A percentile compares a stretch with the other conserved stretches of the same genome.
Evolutionary conservation across 192 early-diverging fungal genomes (phyloP).

Genomic region (Coemansia sp.): DNA sequence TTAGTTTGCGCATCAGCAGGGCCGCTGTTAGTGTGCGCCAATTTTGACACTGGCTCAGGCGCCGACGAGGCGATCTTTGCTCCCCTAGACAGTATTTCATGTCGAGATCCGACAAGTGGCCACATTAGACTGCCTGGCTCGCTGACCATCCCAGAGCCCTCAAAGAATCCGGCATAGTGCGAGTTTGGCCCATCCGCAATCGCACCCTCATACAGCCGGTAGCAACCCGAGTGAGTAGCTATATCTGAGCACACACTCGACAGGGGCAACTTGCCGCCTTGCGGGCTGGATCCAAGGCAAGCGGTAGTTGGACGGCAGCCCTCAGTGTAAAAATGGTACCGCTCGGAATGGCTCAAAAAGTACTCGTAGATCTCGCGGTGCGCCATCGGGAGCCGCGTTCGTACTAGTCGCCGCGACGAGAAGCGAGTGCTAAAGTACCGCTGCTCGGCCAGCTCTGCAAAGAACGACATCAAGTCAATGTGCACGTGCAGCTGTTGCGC

Average conservation of each 20-base stretch:
- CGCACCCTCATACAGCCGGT: slow-evolving; percentile 51
- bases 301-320: slow-evolving; percentile 33
- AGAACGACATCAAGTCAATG: slow-evolving; percentile 43
- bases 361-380: slow-evolving; percentile 54
- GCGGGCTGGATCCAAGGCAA: not conserved
- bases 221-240: slow-evolving; percentile 51
- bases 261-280: slow-evolving; percentile 11
- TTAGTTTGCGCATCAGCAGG: not conserved
- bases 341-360: slow-evolving; percentile 45
- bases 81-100: not conserved
- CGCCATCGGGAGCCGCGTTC: slow-evolving; percentile 33
- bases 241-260: slow-evolving; percentile 24
- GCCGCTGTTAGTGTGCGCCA: slow-evolving; percentile 7
- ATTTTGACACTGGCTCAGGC: slow-evolving; percentile 36
- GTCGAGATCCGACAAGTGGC: slow-evolving; percentile 19
- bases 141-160: slow-evolving; percentile 22
- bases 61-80: slow-evolving; percentile 41
- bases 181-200: slow-evolving; percentile 14
- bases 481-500: slow-evolving; percentile 51
- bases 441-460: slow-evolving; percentile 41
- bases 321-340: slow-evolving; percentile 44
- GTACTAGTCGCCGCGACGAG: slow-evolving; percentile 50
- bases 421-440: slow-evolving; percentile 57
- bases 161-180: slow-evolving; percentile 13
- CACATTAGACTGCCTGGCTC: slow-evolving; percentile 28